Evolutionary conservation across 2,329 filamentous ascomycete species (phyloP).

Genomic region (Colletotrichum chrysophilum): DNA sequence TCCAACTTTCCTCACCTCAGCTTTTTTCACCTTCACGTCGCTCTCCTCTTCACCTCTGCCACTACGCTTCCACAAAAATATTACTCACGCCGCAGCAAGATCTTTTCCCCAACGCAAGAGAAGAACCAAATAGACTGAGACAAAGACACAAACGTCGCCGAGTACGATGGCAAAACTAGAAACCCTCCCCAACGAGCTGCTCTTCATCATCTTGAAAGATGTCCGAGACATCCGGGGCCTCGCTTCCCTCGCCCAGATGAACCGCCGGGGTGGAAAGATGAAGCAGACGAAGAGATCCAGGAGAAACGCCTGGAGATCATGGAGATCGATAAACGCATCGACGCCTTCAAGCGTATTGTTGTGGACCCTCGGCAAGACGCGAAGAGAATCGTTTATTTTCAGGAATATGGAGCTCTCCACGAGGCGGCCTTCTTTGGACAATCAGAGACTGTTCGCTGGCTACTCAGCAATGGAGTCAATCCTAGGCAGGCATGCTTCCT

Average conservation of each 20-base stretch:
- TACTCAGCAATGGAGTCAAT: not conserved
- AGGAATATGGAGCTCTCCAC: not conserved
- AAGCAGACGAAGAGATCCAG: not conserved
- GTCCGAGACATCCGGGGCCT: not conserved
- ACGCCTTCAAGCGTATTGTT: not conserved
- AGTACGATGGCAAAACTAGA: not conserved
- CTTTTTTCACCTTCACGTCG: not conserved
- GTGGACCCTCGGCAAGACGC: not conserved
- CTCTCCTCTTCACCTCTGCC: not conserved
- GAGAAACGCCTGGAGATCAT: not conserved
- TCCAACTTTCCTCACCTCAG: not conserved
- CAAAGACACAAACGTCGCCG: not conserved
- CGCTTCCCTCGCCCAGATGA: not conserved
- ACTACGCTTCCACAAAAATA: not conserved
- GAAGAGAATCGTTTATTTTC: not conserved
- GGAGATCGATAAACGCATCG: not conserved
- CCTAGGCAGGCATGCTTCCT: not conserved
- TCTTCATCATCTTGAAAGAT: not conserved
- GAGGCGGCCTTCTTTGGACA: not conserved
- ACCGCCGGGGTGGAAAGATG: not conserved
- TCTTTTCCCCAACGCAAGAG: not conserved
- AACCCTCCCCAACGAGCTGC: not conserved
- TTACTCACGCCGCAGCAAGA: not conserved
- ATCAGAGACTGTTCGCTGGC: not conserved
- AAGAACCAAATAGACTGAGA: not conserved